These are phyloP conservation scores for Penicillium hesseltinei DNA, from an alignment of 2,329 filamentous ascomycete species.

Conservation along the genomic window DNA sequence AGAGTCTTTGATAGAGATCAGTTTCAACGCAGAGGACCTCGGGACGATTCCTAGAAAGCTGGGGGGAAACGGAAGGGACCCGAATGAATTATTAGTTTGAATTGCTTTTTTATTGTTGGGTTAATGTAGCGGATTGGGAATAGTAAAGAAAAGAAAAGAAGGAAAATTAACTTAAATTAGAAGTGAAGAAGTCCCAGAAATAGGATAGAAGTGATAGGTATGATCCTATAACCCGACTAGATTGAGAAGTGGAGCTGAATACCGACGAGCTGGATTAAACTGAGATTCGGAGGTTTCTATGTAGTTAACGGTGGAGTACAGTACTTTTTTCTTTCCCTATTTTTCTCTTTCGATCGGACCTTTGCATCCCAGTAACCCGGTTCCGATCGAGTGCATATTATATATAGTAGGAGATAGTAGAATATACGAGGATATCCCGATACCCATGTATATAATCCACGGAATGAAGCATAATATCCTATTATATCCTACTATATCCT, in stretches of 20 bases:
- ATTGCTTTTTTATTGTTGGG: background rate
- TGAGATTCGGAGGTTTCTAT: background rate
- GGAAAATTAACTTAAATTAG: background rate
- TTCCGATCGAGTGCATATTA: conserved; percentile 11
- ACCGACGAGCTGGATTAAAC: background rate
- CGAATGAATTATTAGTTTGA: background rate
- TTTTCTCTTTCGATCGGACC: conserved; percentile 1
- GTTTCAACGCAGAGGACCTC: background rate
- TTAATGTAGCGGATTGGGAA: background rate
- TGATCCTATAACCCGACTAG: background rate
- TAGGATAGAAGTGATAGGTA: background rate
- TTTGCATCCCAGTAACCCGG: conserved; percentile 18
- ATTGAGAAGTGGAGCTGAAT: background rate
- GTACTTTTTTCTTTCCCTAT: background rate
- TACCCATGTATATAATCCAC: background rate
- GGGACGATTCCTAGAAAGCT: background rate
- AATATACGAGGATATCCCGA: background rate
- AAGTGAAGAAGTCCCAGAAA: background rate
- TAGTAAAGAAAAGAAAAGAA: background rate
- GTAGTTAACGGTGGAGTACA: background rate
- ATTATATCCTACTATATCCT: background rate
- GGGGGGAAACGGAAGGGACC: background rate
- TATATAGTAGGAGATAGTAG: background rate
- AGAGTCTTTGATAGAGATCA: background rate
- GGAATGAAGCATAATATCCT: background rate